A percentile compares a stretch with the other conserved stretches of the same genome.
Evolutionary conservation across 2,329 filamentous ascomycete species (phyloP).

Genomic region (Colletotrichum sp.): DNA sequence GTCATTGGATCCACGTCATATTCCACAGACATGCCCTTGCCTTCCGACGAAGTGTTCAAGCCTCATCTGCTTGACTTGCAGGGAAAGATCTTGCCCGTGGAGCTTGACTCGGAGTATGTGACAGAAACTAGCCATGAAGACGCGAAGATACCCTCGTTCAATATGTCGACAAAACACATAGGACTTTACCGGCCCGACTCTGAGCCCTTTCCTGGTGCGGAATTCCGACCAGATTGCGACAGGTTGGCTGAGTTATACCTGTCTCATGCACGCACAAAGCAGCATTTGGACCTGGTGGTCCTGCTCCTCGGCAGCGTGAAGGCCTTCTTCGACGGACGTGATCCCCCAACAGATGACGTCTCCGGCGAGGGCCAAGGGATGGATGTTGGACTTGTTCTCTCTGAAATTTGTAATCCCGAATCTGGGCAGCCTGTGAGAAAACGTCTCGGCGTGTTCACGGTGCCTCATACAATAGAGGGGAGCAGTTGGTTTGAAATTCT

Average conservation of each 20-base stretch:
- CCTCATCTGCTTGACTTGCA: not conserved
- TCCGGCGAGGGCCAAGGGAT: not conserved
- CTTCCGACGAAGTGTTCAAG: not conserved
- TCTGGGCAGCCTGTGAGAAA: not conserved
- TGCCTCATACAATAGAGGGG: not conserved
- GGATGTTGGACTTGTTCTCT: not conserved
- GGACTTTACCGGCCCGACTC: fast-evolving
- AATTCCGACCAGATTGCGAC: not conserved
- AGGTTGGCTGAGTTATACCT: not conserved
- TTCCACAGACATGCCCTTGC: not conserved
- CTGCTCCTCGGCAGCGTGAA: not conserved
- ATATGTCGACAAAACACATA: not conserved
- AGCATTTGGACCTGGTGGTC: not conserved
- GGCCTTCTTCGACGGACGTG: not conserved
- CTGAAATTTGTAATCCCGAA: not conserved
- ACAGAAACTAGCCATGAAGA: not conserved
- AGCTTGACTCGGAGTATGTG: not conserved
- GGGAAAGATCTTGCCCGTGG: not conserved
- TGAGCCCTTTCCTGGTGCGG: fast-evolving
- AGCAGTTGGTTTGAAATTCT: not conserved
- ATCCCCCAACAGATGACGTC: not conserved
- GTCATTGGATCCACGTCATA: not conserved
- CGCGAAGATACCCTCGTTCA: fast-evolving
- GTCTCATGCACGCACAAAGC: fast-evolving
- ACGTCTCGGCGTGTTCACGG: not conserved